Conservation (phyloP, 2,329 filamentous ascomycete species). For the Fusarium sororula region DNA sequence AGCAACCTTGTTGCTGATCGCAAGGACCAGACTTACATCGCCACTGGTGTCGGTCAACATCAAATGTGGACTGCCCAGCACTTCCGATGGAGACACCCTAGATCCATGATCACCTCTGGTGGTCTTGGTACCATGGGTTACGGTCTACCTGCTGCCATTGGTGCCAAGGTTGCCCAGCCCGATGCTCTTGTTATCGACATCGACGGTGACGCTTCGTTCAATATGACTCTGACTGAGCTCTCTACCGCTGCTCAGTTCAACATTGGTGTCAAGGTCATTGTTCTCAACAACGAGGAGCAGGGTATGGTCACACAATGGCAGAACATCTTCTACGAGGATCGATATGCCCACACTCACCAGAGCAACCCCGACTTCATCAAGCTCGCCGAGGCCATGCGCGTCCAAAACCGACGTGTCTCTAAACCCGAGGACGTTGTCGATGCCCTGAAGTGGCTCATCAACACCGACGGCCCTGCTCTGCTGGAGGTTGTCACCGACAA, state of each 20-base stretch:
- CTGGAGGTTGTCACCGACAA: slow-evolving; percentile 92
- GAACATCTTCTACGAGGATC: slow-evolving; percentile 94
- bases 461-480: slow-evolving; percentile 88
- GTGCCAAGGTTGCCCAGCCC: slow-evolving; percentile 82
- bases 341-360: slow-evolving; percentile 92
- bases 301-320: slow-evolving; percentile 99
- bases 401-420: slow-evolving; percentile 76
- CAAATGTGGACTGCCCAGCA: slow-evolving; percentile 99
- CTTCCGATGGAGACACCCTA: slow-evolving; percentile 91
- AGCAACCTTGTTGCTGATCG: slow-evolving; percentile 77
- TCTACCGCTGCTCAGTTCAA: slow-evolving; percentile 94
- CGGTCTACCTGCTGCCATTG: slow-evolving; percentile 93
- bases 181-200: slow-evolving; percentile 93
- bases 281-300: slow-evolving; percentile 97
- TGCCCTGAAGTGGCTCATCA: slow-evolving; percentile 86
- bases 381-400: slow-evolving; percentile 88
- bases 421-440: slow-evolving; percentile 82
- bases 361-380: slow-evolving; percentile 96
- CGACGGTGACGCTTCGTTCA: slow-evolving; percentile 98
- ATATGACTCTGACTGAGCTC: slow-evolving; percentile 97
- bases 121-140: slow-evolving; percentile 90
- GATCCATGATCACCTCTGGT: slow-evolving; percentile 95
- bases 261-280: slow-evolving; percentile 93
- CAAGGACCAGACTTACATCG: slow-evolving; percentile 86
- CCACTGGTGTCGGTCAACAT: slow-evolving; percentile 95